A percentile compares a stretch with the other conserved stretches of the same genome.
phyloP scores from a whole-genome alignment of 805 yeast species.

The Ogataea paraovalis region DNA sequence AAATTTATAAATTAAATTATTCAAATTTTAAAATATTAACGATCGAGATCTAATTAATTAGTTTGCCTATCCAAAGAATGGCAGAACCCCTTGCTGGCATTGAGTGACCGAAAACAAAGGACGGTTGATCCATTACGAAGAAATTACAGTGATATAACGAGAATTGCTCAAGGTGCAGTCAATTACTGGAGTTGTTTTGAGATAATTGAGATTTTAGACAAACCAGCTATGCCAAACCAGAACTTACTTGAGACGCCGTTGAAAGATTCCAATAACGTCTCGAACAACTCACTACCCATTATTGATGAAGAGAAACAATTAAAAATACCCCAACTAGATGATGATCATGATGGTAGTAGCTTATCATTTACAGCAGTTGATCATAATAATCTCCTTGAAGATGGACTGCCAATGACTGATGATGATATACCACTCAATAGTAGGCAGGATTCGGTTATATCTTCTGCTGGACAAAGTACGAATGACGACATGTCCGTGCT shows the following conservation, averaged over 20 bases:
- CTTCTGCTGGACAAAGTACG: constrained; percentile 14
- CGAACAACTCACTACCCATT: constrained; percentile 5
- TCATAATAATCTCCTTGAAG: neutral
- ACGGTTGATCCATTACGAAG: too few species aligned
- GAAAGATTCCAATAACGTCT: neutral
- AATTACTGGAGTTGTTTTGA: neutral
- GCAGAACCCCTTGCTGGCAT: neutral
- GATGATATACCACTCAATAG: constrained; percentile 3
- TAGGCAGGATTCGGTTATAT: constrained; percentile 5
- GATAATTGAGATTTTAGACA: neutral
- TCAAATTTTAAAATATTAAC: too few species aligned
- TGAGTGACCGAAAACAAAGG: neutral
- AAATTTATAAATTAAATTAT: too few species aligned
- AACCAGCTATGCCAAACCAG: neutral
- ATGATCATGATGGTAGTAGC: constrained; percentile 1
- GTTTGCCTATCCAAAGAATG: neutral
- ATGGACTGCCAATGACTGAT: neutral
- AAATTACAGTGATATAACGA: too few species aligned
- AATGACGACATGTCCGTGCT: constrained; percentile 13
- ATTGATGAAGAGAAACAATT: constrained; percentile 10
- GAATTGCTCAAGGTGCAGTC: neutral
- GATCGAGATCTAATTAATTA: too few species aligned
- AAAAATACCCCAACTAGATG: constrained; percentile 1
- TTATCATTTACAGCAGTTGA: neutral
- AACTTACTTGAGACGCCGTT: neutral